phyloP scores from a whole-genome alignment of 1,284 basidiomycete species.

The Moesziomyces sp. region DNA sequence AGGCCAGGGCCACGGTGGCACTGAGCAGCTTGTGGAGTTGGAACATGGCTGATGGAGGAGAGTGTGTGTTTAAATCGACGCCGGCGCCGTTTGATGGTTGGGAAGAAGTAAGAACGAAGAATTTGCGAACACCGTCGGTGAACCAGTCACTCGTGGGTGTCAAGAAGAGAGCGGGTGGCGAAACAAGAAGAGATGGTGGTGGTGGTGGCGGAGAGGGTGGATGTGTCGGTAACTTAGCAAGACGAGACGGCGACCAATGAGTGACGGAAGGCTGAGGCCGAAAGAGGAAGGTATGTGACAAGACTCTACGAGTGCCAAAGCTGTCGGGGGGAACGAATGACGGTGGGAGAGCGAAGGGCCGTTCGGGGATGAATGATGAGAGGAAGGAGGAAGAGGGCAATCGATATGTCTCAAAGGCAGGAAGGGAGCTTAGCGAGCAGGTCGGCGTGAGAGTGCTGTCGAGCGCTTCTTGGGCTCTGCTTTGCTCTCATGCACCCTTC shows the following conservation, averaged over 20 bases:
- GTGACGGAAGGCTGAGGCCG: background rate
- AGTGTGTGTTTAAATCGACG: constrained; percentile 3
- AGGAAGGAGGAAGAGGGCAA: too few species aligned
- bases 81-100: constrained; percentile 15
- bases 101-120: background rate
- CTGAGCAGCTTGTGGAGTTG: constrained; percentile 14
- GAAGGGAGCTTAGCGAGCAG: too few species aligned
- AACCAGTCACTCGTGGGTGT: constrained; percentile 15
- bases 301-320: background rate
- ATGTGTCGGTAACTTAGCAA: too few species aligned
- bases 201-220: background rate
- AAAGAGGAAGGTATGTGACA: constrained; percentile 4
- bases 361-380: background rate
- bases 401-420: too few species aligned
- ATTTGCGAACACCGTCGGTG: constrained; percentile 8
- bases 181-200: constrained; percentile 9
- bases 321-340: background rate
- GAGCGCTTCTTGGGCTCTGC: too few species aligned
- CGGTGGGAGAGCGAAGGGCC: background rate
- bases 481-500: too few species aligned
- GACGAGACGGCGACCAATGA: background rate
- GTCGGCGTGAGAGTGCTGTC: too few species aligned
- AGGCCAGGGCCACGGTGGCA: constrained; percentile 10
- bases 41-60: constrained; percentile 7
- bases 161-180: background rate